Percentiles rank a stretch among this genome's conserved stretches.
These are phyloP conservation scores for Begonia fuchsioides DNA, from an alignment of 306 rosid species.

Conservation along the genomic window DNA sequence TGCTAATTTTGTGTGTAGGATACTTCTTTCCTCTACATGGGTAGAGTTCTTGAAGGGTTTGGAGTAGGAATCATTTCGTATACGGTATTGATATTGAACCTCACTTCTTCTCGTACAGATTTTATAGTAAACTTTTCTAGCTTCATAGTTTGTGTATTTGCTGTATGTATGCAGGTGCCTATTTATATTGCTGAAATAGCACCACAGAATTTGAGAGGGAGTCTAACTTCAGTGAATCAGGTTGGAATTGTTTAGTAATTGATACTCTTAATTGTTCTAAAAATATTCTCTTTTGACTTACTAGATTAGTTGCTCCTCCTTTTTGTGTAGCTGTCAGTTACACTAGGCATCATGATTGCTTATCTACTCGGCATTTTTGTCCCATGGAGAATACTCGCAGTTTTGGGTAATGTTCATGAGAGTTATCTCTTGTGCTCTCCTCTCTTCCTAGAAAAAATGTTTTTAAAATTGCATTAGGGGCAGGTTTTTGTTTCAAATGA, in stretches of 20 bases:
- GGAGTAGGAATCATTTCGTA: slow-evolving; percentile 93
- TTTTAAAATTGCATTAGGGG: not conserved
- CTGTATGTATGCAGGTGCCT: slow-evolving; percentile 47
- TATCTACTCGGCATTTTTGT: slow-evolving; percentile 88
- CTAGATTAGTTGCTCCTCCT: not conserved
- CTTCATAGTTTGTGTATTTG: not conserved
- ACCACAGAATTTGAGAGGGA: slow-evolving; percentile 85
- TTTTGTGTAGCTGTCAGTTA: slow-evolving; percentile 68
- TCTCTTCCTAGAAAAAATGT: no score
- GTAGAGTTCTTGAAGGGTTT: slow-evolving; percentile 95
- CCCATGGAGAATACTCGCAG: slow-evolving; percentile 87
- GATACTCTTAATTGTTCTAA: not conserved
- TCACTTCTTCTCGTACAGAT: slow-evolving; percentile 2
- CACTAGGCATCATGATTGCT: slow-evolving; percentile 84
- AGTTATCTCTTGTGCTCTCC: not conserved
- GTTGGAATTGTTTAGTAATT: slow-evolving; percentile 25
- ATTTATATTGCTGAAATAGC: slow-evolving; percentile 91
- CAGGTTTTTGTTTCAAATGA: no score
- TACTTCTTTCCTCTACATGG: slow-evolving; percentile 85
- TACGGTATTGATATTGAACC: slow-evolving; percentile 31
- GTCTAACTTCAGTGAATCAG: slow-evolving; percentile 73
- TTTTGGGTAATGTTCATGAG: slow-evolving; percentile 49
- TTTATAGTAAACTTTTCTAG: slow-evolving; percentile 10
- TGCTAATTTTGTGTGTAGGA: slow-evolving; percentile 35
- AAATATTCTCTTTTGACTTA: slow-evolving; percentile 3